These are phyloP conservation scores for Neonectria neomacrospora DNA, from an alignment of 2,329 filamentous ascomycete species.

Conservation along the genomic window DNA sequence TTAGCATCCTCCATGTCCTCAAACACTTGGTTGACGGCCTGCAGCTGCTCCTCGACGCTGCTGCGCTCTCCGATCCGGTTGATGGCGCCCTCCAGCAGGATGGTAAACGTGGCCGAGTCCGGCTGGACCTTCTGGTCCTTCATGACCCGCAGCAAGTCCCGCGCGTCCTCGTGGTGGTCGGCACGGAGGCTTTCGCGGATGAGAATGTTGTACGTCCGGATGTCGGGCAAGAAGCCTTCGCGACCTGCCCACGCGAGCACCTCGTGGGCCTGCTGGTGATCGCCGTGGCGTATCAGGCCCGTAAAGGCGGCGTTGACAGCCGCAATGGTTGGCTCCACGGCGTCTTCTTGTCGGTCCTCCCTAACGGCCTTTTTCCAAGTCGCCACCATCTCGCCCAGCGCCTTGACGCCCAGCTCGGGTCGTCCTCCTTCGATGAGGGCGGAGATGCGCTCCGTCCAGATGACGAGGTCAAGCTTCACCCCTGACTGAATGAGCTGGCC, in stretches of 20 bases:
- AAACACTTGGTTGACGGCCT: slow-evolving; percentile 65
- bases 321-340: slow-evolving; percentile 69
- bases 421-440: slow-evolving; percentile 69
- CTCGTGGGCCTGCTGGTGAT: slow-evolving; percentile 60
- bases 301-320: slow-evolving; percentile 77
- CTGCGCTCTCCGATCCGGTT: slow-evolving; percentile 50
- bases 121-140: slow-evolving; percentile 62
- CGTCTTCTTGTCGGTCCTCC: slow-evolving; percentile 39
- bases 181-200: slow-evolving; percentile 68
- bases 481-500: slow-evolving; percentile 66
- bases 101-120: slow-evolving; percentile 77
- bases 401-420: slow-evolving; percentile 66
- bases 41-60: slow-evolving; percentile 61
- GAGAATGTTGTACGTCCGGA: slow-evolving; percentile 75
- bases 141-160: slow-evolving; percentile 69
- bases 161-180: slow-evolving; percentile 59
- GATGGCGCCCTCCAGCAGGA: slow-evolving; percentile 72
- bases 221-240: slow-evolving; percentile 65
- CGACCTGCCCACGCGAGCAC: slow-evolving; percentile 69
- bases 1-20: slow-evolving; percentile 66
- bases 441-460: slow-evolving; percentile 78
- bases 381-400: slow-evolving; percentile 73
- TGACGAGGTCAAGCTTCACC: slow-evolving; percentile 68
- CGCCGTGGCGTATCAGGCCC: slow-evolving; percentile 65
- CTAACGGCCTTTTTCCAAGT: slow-evolving; percentile 63